Evolutionary conservation across 441 rosid genomes (phyloP).

Genomic region (Erodium chrysanthum): DNA sequence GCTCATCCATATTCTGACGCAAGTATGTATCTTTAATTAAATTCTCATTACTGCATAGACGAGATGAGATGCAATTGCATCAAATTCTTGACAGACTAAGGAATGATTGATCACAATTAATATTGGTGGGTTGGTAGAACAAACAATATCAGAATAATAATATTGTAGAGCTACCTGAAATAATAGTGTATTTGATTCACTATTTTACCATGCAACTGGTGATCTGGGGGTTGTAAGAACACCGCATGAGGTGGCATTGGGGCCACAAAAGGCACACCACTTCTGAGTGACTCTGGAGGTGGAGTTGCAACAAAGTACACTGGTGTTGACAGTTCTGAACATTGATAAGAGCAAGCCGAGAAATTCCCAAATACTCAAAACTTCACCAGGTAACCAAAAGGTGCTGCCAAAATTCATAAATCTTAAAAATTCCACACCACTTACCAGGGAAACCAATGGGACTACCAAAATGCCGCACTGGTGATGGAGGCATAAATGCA

Average conservation of each 20-base stretch:
- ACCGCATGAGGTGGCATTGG: constrained; percentile 38
- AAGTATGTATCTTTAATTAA: constrained; percentile 63
- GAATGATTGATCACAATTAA: background rate
- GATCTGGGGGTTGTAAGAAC: constrained; percentile 40
- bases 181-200: constrained; percentile 65
- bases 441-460: constrained; percentile 63
- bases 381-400: background rate
- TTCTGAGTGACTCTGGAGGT: constrained; percentile 33
- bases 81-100: constrained; percentile 10
- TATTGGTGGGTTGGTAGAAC: constrained; percentile 11
- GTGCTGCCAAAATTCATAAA: constrained; percentile 11
- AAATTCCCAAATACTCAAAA: background rate
- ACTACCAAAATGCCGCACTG: constrained; percentile 38
- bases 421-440: constrained; percentile 15
- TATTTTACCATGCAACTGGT: constrained; percentile 42
- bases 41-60: constrained; percentile 65
- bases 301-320: constrained; percentile 40
- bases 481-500: constrained; percentile 42
- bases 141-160: constrained; percentile 6
- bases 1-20: constrained; percentile 80
- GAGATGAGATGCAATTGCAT: constrained; percentile 21
- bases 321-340: constrained; percentile 41
- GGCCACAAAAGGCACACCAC: constrained; percentile 29
- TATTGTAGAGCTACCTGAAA: constrained; percentile 48
- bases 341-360: constrained; percentile 23